A percentile compares a stretch with the other conserved stretches of the same genome.
phyloP scores from a whole-genome alignment of 208 protist species.

The Acanthamoeba sp. region DNA sequence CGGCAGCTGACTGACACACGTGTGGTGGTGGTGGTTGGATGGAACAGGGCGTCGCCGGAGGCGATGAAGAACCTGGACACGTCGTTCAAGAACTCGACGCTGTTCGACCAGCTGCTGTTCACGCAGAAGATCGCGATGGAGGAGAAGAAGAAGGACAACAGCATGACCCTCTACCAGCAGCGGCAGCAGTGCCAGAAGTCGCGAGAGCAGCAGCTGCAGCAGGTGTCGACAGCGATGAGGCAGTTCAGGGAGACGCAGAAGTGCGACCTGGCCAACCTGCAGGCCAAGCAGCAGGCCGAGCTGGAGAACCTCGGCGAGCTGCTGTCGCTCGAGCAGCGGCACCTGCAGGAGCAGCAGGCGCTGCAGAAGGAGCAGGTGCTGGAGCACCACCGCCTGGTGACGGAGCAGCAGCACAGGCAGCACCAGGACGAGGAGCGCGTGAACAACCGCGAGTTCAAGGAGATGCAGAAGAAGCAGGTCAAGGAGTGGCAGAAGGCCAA shows the following conservation, averaged over 20 bases:
- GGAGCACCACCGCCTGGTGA: constrained; percentile 36
- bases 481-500: constrained; percentile 67
- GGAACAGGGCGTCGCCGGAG: constrained; percentile 24
- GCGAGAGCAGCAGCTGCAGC: constrained; percentile 33
- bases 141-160: constrained; percentile 58
- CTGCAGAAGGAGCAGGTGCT: constrained; percentile 62
- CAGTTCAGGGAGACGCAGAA: constrained; percentile 53
- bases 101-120: constrained; percentile 66
- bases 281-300: constrained; percentile 32
- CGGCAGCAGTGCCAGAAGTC: constrained; percentile 47
- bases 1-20: not conserved
- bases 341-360: constrained; percentile 44
- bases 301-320: constrained; percentile 33
- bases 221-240: not conserved
- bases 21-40: not conserved
- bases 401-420: constrained; percentile 59
- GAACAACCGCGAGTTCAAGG: constrained; percentile 57
- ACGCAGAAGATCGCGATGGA: constrained; percentile 56
- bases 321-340: constrained; percentile 16
- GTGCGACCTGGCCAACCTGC: not conserved
- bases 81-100: constrained; percentile 20
- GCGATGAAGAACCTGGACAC: constrained; percentile 26
- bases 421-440: constrained; percentile 52
- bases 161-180: constrained; percentile 33
- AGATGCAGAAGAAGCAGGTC: constrained; percentile 47